Percentiles rank a stretch among this genome's conserved stretches.
Conservation (phyloP, 2,329 filamentous ascomycete genomes). For the Hypocreales sp. region DNA sequence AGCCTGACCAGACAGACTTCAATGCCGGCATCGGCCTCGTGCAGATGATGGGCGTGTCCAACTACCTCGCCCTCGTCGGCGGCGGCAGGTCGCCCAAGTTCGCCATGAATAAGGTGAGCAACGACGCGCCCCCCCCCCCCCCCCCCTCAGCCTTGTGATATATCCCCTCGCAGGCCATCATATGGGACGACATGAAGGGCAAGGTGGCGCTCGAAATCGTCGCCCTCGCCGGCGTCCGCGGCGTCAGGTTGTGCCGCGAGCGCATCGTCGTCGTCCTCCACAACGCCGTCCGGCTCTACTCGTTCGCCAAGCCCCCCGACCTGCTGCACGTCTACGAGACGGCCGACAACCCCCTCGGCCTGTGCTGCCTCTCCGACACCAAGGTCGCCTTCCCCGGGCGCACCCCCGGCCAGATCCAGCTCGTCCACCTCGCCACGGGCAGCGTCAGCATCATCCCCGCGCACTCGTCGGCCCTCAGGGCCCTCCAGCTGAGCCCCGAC, state of each 20-base stretch:
- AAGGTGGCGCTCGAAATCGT: constrained; percentile 63
- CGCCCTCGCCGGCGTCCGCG: constrained; percentile 64
- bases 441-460: constrained; percentile 91
- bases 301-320: constrained; percentile 56
- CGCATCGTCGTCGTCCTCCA: constrained; percentile 69
- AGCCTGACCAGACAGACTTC: constrained; percentile 37
- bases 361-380: constrained; percentile 63
- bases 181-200: constrained; percentile 80
- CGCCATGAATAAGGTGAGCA: constrained; percentile 66
- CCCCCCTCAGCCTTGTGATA: too few species aligned
- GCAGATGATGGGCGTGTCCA: constrained; percentile 75
- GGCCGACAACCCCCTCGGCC: constrained; percentile 64
- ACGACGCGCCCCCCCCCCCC: too few species aligned
- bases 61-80: constrained; percentile 79
- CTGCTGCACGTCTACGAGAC: constrained; percentile 70
- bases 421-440: constrained; percentile 62
- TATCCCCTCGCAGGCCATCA: constrained; percentile 56
- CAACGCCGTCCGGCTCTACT: constrained; percentile 69
- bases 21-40: constrained; percentile 69
- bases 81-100: constrained; percentile 78
- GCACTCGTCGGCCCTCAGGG: constrained; percentile 64
- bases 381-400: constrained; percentile 76
- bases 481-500: constrained; percentile 65
- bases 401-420: constrained; percentile 73
- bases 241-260: constrained; percentile 60